These are phyloP conservation scores for Beauveria medogensis DNA, from an alignment of 2,329 filamentous ascomycete genomes.

Conservation along the genomic window DNA sequence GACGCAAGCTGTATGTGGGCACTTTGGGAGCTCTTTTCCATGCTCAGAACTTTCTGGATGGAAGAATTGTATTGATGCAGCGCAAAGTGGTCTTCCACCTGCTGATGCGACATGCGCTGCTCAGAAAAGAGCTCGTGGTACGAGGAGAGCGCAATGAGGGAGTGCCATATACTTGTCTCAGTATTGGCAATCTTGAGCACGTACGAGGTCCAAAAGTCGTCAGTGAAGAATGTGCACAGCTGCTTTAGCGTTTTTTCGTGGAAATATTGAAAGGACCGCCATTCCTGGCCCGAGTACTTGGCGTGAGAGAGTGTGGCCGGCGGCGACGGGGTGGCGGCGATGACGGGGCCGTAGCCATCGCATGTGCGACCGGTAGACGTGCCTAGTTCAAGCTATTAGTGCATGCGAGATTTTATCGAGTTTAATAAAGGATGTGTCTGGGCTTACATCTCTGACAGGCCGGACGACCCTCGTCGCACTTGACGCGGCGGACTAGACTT, in stretches of 20 bases:
- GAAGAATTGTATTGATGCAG: slow-evolving; percentile 10
- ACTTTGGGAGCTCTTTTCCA: background rate
- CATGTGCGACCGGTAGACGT: slow-evolving; percentile 11
- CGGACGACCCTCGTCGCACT: slow-evolving; percentile 10
- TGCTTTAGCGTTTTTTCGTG: slow-evolving; percentile 10
- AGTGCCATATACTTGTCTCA: slow-evolving; percentile 12
- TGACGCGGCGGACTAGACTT: slow-evolving; percentile 9
- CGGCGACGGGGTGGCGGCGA: background rate
- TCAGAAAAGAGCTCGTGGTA: slow-evolving; percentile 9
- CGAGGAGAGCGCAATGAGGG: slow-evolving; percentile 9
- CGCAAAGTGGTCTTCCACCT: slow-evolving; percentile 2
- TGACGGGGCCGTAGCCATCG: slow-evolving; percentile 6
- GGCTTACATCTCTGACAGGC: slow-evolving; percentile 10
- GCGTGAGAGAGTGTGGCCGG: background rate
- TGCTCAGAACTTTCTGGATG: background rate
- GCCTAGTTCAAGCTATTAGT: background rate
- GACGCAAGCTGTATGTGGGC: slow-evolving; percentile 10
- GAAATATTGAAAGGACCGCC: slow-evolving; percentile 12
- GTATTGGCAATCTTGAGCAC: slow-evolving; percentile 9
- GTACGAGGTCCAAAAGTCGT: slow-evolving; percentile 11
- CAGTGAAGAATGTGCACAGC: slow-evolving; percentile 3
- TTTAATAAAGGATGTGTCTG: too few relatives aligned
- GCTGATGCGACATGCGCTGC: background rate
- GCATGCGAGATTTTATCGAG: too few relatives aligned
- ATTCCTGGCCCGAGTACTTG: background rate